Evolutionary conservation across 495 filamentous ascomycete species (phyloP).

Genomic region (Amorphotheca resinae): DNA sequence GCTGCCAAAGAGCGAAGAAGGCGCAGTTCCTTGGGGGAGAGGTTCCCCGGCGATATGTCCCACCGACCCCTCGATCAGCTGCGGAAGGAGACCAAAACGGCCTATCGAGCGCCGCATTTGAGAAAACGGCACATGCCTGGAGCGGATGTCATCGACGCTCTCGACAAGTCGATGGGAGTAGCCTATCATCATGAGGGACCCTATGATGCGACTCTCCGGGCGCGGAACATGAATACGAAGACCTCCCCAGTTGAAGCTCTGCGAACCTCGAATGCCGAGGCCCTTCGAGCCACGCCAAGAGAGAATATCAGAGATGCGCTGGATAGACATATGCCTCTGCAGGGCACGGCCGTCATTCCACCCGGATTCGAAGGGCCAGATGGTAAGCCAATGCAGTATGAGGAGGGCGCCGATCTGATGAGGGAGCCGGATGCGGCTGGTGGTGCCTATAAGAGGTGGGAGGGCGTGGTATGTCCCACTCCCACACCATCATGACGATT

Average conservation of each 20-base stretch:
- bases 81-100: conserved; percentile 42
- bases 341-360: conserved; percentile 67
- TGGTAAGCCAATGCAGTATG: conserved; percentile 62
- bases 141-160: conserved; percentile 67
- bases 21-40: conserved; percentile 39
- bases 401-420: conserved; percentile 80
- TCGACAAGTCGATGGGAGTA: conserved; percentile 49
- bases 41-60: conserved; percentile 48
- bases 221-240: conserved; percentile 49
- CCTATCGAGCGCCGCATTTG: conserved; percentile 49
- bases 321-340: conserved; percentile 64
- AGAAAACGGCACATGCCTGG: conserved; percentile 51
- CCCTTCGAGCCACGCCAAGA: conserved; percentile 68
- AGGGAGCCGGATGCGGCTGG: conserved; percentile 47
- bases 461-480: conserved; percentile 43
- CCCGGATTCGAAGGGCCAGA: conserved; percentile 54
- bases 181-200: conserved; percentile 87
- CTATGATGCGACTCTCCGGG: conserved; percentile 69
- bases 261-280: conserved; percentile 56
- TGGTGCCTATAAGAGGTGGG: conserved; percentile 54
- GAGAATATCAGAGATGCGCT: conserved; percentile 71
- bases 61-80: conserved; percentile 50
- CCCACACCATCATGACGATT: not conserved
- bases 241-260: conserved; percentile 70
- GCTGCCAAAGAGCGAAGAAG: conserved; percentile 21